phyloP scores from a whole-genome alignment of 306 rosid genomes.

The Cucurbita ficifolia region DNA sequence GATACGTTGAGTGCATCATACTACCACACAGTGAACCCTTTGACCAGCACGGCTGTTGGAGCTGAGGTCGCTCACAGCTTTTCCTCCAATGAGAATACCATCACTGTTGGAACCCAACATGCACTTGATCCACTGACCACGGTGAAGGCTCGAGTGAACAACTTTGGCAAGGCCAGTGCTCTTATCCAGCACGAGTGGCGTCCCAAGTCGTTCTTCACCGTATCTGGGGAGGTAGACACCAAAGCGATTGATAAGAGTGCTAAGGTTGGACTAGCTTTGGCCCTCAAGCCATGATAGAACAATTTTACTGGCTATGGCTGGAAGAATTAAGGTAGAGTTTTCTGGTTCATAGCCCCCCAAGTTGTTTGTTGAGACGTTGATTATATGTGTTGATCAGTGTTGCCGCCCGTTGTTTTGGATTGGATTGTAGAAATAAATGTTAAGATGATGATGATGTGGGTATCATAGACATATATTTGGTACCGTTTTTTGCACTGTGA shows the following conservation, averaged over 20 bases:
- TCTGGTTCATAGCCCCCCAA: slow-evolving; percentile 18
- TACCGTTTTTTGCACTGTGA: not conserved
- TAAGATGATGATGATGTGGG: not conserved
- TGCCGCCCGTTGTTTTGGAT: slow-evolving; percentile 1
- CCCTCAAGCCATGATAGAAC: slow-evolving; percentile 60
- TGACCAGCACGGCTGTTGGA: slow-evolving; percentile 62
- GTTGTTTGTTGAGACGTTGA: slow-evolving; percentile 18
- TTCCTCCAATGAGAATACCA: slow-evolving; percentile 53
- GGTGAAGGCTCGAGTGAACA: slow-evolving; percentile 56
- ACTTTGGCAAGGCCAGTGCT: slow-evolving; percentile 54
- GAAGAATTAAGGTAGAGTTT: slow-evolving; percentile 21
- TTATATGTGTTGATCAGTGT: not conserved
- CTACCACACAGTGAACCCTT: slow-evolving; percentile 52
- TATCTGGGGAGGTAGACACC: slow-evolving; percentile 90
- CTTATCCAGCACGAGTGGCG: slow-evolving; percentile 98
- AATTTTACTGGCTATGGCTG: slow-evolving; percentile 1
- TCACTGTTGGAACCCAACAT: slow-evolving; percentile 68
- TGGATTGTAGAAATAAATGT: slow-evolving; percentile 27
- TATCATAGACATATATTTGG: slow-evolving; percentile 5
- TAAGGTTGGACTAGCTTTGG: slow-evolving; percentile 69
- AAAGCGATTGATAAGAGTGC: slow-evolving; percentile 81
- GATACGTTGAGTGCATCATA: slow-evolving; percentile 64
- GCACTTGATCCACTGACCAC: slow-evolving; percentile 65
- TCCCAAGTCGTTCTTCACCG: slow-evolving; percentile 64
- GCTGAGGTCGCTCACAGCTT: slow-evolving; percentile 65